Base-by-base conservation (phyloP, 495 filamentous ascomycete genomes). In the Cairneyella variabilis region DNA sequence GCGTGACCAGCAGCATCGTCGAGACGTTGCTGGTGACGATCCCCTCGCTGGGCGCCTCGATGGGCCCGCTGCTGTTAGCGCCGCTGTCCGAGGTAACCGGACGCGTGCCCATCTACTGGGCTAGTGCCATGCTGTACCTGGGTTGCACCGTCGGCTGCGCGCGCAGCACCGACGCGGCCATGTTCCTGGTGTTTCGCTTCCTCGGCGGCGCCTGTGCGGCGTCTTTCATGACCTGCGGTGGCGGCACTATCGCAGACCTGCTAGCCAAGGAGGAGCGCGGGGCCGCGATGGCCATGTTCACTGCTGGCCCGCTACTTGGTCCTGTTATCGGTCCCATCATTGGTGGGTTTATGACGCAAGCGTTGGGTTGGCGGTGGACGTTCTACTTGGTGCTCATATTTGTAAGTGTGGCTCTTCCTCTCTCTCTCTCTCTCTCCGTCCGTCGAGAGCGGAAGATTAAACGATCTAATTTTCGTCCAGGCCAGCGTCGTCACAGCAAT, bases 71-170 rank as follows among this genome's bases (percentile, higher is more conserved):
- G n/a, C n/a, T n/a, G n/a, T n/a, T n/a, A n/a, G n/a, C n/a, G n/a
- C n/a, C n/a, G n/a, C n/a, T n/a, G n/a, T n/a, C n/a, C n/a, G n/a
- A n/a, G n/a, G n/a, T n/a, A n/a, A n/a, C n/a, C n/a, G n/a, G n/a
- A n/a, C n/a, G n/a, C n/a, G n/a, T 48, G 41, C 78, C 3, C 81
- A 86, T 53, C 91, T 86, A 53, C 70, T 83, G 64, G 69, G 75
- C 9, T 86, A 81, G 76, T 79, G 83, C 48, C 81, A 87, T 23
- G 84, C 83, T 1, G 85, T n/a, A n/a, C n/a, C n/a, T n/a, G n/a
- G n/a, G n/a, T n/a, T n/a, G n/a, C n/a, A n/a, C n/a, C n/a, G n/a
- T n/a, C n/a, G n/a, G n/a, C n/a, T n/a, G 84, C 56, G 85, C 84
- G 1, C 65, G 86, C 10, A 73, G 83, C 1, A 78, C 79, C 0